Evolutionary conservation across 1,284 basidiomycete species (phyloP).

Genomic region (Puccinia horiana): DNA sequence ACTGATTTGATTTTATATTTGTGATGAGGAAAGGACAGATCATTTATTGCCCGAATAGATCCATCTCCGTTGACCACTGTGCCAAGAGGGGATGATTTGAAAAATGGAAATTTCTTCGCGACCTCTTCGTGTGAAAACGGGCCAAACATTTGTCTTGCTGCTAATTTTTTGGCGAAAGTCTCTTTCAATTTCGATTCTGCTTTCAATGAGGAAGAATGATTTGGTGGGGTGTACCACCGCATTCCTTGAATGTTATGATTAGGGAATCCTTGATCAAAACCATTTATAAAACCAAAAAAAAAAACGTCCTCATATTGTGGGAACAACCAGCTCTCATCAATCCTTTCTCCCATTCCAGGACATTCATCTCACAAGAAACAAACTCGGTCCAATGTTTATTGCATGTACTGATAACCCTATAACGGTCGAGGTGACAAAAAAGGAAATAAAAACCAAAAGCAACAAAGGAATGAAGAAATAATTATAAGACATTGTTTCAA

Average conservation of each 20-base stretch:
- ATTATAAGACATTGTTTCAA: too few species aligned
- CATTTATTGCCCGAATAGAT: neutral
- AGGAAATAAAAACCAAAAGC: too few species aligned
- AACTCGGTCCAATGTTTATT: neutral
- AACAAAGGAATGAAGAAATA: too few species aligned
- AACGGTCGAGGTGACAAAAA: too few species aligned
- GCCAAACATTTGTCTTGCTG: neutral
- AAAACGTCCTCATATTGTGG: neutral
- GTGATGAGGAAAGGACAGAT: neutral
- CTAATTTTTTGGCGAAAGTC: neutral
- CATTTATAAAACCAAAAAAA: neutral
- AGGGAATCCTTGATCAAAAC: conserved; percentile 19
- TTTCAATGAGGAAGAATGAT: neutral
- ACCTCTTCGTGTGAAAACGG: conserved; percentile 17
- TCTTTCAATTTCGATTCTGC: neutral
- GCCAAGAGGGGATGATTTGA: neutral
- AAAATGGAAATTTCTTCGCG: neutral
- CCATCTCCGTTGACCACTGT: neutral
- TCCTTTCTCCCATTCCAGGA: neutral
- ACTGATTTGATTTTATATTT: too few species aligned
- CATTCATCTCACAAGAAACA: neutral
- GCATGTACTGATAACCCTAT: too few species aligned
- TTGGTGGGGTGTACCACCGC: neutral
- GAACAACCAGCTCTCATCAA: neutral
- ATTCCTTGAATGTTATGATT: neutral